Evolutionary conservation across 2,329 filamentous ascomycete species (phyloP).

Genomic region (Pseudocercospora pini-densiflorae): DNA sequence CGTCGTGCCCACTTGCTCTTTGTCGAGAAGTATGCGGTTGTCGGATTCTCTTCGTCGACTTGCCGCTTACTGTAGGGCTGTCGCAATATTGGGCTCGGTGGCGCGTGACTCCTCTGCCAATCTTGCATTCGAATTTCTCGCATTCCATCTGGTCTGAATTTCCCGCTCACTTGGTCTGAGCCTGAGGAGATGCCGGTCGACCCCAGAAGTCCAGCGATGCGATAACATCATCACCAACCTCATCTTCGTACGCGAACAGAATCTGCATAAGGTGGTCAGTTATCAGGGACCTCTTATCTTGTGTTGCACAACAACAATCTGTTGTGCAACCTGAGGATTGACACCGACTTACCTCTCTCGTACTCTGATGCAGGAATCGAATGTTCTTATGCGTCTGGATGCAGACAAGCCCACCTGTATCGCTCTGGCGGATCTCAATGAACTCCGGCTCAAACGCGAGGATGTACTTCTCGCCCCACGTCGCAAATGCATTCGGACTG

Average conservation of each 20-base stretch:
- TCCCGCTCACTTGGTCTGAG: constrained; percentile 20
- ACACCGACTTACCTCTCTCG: constrained; percentile 76
- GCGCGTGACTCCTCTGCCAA: not conserved
- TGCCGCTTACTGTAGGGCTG: not conserved
- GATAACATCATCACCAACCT: constrained; percentile 89
- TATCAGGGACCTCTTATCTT: not conserved
- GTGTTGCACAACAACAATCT: not conserved
- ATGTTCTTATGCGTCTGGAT: constrained; percentile 97
- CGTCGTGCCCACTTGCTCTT: not conserved
- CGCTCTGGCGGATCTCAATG: constrained; percentile 94
- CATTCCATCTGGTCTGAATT: not conserved
- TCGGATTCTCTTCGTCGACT: not conserved
- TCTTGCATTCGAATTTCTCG: not conserved
- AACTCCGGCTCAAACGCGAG: constrained; percentile 97
- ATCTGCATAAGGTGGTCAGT: constrained; percentile 64
- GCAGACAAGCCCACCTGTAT: constrained; percentile 87
- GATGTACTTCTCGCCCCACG: constrained; percentile 91
- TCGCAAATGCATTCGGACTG: constrained; percentile 85
- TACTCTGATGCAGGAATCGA: constrained; percentile 91
- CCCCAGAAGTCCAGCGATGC: constrained; percentile 97
- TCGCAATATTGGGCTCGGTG: not conserved
- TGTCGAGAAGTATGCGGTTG: not conserved
- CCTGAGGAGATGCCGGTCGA: constrained; percentile 28
- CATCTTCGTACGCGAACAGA: constrained; percentile 95
- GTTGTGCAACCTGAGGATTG: not conserved